Evolutionary conservation across 257 asterid genomes (phyloP).

Genomic region (Rauvolfia tetraphylla): DNA sequence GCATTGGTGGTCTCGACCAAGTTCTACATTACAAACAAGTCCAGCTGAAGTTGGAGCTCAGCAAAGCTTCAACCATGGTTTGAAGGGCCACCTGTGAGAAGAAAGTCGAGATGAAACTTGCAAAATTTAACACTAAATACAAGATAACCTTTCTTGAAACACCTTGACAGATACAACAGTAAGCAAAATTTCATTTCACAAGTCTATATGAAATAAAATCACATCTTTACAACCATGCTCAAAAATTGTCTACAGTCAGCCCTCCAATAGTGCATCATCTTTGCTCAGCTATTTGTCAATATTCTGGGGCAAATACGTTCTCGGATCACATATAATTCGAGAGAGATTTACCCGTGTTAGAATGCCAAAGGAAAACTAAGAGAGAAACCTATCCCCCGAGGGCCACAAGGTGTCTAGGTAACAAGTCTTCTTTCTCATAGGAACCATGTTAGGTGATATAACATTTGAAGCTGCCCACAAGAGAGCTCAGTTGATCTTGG

Average conservation of each 20-base stretch:
- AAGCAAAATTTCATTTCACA: constrained; percentile 4
- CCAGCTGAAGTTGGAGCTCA: too few relatives aligned
- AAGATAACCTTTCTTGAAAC: neutral
- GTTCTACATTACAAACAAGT: too few relatives aligned
- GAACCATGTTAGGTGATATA: too few relatives aligned
- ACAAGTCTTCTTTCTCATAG: neutral
- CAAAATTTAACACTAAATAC: too few relatives aligned
- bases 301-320: neutral
- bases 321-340: constrained; percentile 1
- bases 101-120: too few relatives aligned
- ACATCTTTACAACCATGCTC: neutral
- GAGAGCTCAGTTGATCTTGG: constrained; percentile 76
- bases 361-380: neutral
- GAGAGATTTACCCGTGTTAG: neutral
- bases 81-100: too few relatives aligned
- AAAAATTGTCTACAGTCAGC: constrained; percentile 4
- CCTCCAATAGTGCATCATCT: neutral
- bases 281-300: neutral
- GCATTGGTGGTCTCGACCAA: too few relatives aligned
- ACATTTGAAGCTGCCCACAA: constrained; percentile 5
- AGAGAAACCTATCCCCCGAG: constrained; percentile 9
- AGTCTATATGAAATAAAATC: neutral
- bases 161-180: too few relatives aligned
- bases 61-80: too few relatives aligned
- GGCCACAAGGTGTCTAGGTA: neutral